phyloP scores from a whole-genome alignment of 257 asterid genomes.

The Forsythia viridissima region DNA sequence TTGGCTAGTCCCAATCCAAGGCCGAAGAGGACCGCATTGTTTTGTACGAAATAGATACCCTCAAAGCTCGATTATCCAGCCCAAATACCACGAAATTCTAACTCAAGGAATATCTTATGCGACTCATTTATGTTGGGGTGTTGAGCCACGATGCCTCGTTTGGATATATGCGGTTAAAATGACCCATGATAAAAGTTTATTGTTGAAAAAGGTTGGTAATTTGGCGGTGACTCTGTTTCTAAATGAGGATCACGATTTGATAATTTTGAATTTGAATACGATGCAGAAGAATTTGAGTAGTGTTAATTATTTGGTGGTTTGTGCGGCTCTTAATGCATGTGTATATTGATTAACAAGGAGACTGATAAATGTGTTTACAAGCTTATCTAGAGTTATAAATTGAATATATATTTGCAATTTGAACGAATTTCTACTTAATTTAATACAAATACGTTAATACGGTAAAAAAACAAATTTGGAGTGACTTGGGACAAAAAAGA shows the following conservation, averaged over 20 bases:
- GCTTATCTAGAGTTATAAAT: too few relatives aligned
- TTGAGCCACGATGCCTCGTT: slow-evolving; percentile 95
- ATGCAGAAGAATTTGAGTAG: slow-evolving; percentile 98
- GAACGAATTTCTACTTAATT: too few relatives aligned
- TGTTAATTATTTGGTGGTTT: slow-evolving; percentile 31
- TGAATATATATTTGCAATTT: too few relatives aligned
- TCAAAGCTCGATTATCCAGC: slow-evolving; percentile 62
- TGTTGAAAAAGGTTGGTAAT: slow-evolving; percentile 81
- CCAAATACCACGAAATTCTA: slow-evolving; percentile 86
- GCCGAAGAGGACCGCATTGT: slow-evolving; percentile 97
- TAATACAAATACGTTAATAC: too few relatives aligned
- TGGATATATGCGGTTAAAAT: slow-evolving; percentile 96
- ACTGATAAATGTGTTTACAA: slow-evolving; percentile 25
- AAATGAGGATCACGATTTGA: slow-evolving; percentile 95
- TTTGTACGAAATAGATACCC: slow-evolving; percentile 81
- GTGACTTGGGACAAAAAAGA: too few relatives aligned
- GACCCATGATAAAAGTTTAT: slow-evolving; percentile 88
- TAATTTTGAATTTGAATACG: slow-evolving; percentile 89
- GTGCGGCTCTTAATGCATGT: slow-evolving; percentile 90
- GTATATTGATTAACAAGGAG: slow-evolving; percentile 95
- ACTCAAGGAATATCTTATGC: slow-evolving; percentile 83
- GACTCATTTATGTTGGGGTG: slow-evolving; percentile 91
- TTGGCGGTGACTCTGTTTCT: slow-evolving; percentile 86
- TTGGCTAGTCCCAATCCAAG: slow-evolving; percentile 96
- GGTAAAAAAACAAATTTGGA: too few relatives aligned